Conservation (phyloP, 1,139 yeast genomes). For the Diutina mesorugosa region DNA sequence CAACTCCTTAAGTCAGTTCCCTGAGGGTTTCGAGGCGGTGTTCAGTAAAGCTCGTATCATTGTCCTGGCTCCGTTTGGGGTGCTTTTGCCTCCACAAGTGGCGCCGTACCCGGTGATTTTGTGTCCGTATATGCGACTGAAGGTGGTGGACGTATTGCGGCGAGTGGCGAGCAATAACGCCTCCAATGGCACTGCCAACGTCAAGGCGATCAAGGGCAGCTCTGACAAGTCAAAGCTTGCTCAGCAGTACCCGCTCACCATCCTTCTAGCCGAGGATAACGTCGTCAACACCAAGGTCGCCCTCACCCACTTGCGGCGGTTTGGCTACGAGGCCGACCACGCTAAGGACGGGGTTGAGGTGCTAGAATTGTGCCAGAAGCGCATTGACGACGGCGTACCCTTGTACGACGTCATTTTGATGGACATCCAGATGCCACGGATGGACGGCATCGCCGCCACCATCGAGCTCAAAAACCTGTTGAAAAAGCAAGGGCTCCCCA, state of each 20-base stretch:
- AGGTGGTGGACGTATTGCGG: slow-evolving; percentile 13
- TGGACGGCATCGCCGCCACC: slow-evolving; percentile 39
- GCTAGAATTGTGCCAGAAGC: slow-evolving; percentile 21
- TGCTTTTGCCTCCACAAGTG: slow-evolving; percentile 13
- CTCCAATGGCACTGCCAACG: not conserved
- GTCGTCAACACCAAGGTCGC: slow-evolving; percentile 39
- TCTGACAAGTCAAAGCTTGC: slow-evolving; percentile 6
- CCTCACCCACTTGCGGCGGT: slow-evolving; percentile 33
- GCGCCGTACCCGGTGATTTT: slow-evolving; percentile 16
- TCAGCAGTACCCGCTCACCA: slow-evolving; percentile 26
- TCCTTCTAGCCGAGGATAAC: slow-evolving; percentile 42
- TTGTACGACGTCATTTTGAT: slow-evolving; percentile 37
- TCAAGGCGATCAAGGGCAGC: not conserved
- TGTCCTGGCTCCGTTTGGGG: slow-evolving; percentile 17
- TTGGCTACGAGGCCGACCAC: slow-evolving; percentile 42
- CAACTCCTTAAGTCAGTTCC: not conserved
- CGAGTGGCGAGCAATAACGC: not conserved
- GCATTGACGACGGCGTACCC: slow-evolving; percentile 14
- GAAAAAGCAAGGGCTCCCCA: slow-evolving; percentile 11
- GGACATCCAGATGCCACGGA: slow-evolving; percentile 47
- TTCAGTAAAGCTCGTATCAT: not conserved
- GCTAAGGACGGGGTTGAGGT: slow-evolving; percentile 45
- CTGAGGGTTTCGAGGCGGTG: not conserved
- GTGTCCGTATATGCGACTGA: slow-evolving; percentile 21
- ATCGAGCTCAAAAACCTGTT: slow-evolving; percentile 17